Percentiles rank a stretch among this genome's conserved stretches.
Conservation (phyloP, 83 land plant species). For the Thuja plicata region DNA sequence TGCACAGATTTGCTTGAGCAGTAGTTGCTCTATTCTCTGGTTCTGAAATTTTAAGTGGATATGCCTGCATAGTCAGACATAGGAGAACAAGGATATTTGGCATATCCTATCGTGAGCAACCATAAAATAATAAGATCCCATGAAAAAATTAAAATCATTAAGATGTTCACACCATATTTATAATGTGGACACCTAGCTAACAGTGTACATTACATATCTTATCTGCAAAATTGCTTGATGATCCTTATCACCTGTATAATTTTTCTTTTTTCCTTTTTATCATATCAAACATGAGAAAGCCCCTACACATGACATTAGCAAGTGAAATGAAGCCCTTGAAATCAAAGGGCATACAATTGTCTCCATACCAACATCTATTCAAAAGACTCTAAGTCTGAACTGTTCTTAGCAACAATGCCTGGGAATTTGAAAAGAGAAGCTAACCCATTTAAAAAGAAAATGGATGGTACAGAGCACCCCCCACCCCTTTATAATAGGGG, state of each 20-base stretch:
- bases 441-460: not conserved
- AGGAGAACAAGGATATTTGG: conserved; percentile 1
- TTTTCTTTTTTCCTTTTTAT: not conserved
- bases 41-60: conserved; percentile 54
- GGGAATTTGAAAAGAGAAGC: not conserved
- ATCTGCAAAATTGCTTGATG: not conserved
- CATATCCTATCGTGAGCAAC: not conserved
- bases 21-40: conserved; percentile 43
- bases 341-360: not conserved
- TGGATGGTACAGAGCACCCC: not conserved
- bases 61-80: conserved; percentile 54
- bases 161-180: not conserved
- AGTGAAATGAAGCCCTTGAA: not conserved
- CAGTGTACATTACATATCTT: not conserved
- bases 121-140: not conserved
- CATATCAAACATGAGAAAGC: not conserved
- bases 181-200: not conserved
- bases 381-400: not conserved
- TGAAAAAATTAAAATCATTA: not conserved
- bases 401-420: not conserved
- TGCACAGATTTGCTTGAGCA: conserved; percentile 75
- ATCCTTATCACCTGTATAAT: not conserved
- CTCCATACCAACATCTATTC: not conserved
- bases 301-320: not conserved
- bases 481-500: no score